Percentiles rank a stretch among this genome's conserved stretches.
Conservation (phyloP, 2,329 filamentous ascomycete species). For the Phyllosticta citriasiana region DNA sequence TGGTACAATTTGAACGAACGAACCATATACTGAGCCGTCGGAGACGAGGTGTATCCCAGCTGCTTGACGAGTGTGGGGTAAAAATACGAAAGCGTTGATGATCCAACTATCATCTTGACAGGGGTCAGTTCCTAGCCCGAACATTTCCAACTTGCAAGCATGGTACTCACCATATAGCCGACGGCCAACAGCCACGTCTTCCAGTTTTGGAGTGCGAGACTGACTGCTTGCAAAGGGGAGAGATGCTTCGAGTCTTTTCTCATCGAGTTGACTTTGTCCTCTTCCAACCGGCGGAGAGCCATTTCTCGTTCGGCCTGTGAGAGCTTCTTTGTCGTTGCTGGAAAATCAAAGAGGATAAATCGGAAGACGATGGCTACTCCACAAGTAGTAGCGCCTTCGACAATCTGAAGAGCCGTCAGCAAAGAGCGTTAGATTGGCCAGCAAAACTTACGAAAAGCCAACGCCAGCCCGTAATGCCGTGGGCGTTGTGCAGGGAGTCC, state of each 20-base stretch:
- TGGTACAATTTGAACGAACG: background rate
- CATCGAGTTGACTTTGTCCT: slow-evolving; percentile 31
- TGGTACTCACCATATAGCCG: slow-evolving; percentile 36
- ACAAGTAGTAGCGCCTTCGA: slow-evolving; percentile 35
- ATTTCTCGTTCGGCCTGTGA: slow-evolving; percentile 32
- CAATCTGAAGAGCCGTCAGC: slow-evolving; percentile 12
- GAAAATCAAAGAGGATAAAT: slow-evolving; percentile 43
- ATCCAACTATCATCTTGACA: slow-evolving; percentile 33
- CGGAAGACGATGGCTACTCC: slow-evolving; percentile 32
- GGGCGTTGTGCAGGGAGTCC: slow-evolving; percentile 35
- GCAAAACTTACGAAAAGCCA: slow-evolving; percentile 40
- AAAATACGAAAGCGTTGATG: slow-evolving; percentile 44
- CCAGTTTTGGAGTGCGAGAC: slow-evolving; percentile 34
- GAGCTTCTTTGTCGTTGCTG: slow-evolving; percentile 35
- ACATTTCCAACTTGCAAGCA: background rate
- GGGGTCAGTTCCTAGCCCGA: background rate
- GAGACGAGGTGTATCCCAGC: slow-evolving; percentile 36
- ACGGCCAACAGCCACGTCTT: slow-evolving; percentile 40
- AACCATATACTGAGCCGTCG: slow-evolving; percentile 42
- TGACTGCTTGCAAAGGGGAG: slow-evolving; percentile 29
- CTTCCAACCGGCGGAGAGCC: slow-evolving; percentile 35
- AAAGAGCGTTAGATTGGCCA: background rate
- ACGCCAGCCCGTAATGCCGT: slow-evolving; percentile 40
- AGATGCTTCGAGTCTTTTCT: slow-evolving; percentile 22
- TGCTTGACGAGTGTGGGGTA: slow-evolving; percentile 44